These are phyloP conservation scores for Kockiozyma suomiensis DNA, from an alignment of 805 yeast genomes.

Conservation along the genomic window DNA sequence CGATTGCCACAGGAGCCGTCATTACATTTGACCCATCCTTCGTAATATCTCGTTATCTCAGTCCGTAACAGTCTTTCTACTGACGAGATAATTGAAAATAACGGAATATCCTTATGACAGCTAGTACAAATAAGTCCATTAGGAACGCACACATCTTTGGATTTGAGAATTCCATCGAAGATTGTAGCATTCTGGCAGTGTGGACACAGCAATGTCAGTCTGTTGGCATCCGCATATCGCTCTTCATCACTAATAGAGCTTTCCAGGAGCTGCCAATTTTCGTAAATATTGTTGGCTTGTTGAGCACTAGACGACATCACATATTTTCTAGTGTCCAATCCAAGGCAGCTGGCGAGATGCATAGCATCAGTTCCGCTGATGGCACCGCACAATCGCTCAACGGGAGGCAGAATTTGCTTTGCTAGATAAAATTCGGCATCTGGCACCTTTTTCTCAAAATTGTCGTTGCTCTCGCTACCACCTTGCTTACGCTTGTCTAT, in stretches of 20 bases:
- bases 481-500: conserved; percentile 5
- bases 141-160: conserved; percentile 53
- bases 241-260: conserved; percentile 79
- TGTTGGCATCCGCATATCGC: conserved; percentile 68
- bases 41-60: conserved; percentile 75
- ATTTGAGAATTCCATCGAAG: conserved; percentile 74
- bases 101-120: conserved; percentile 58
- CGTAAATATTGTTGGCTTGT: conserved; percentile 34
- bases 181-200: conserved; percentile 60
- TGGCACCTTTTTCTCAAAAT: conserved; percentile 38
- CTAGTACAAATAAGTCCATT: conserved; percentile 70
- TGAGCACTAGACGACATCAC: conserved; percentile 48
- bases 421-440: conserved; percentile 81
- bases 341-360: conserved; percentile 74
- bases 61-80: conserved; percentile 71
- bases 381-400: conserved; percentile 80
- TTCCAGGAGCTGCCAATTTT: conserved; percentile 67
- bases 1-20: conserved; percentile 77
- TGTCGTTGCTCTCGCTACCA: conserved; percentile 1
- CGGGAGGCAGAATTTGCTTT: conserved; percentile 87
- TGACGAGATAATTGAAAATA: conserved; percentile 65
- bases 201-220: conserved; percentile 59
- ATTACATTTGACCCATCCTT: conserved; percentile 85
- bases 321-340: conserved; percentile 71
- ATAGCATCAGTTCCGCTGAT: conserved; percentile 85